Conservation (phyloP, 345 rosid genomes). For the Dimocarpus longan region DNA sequence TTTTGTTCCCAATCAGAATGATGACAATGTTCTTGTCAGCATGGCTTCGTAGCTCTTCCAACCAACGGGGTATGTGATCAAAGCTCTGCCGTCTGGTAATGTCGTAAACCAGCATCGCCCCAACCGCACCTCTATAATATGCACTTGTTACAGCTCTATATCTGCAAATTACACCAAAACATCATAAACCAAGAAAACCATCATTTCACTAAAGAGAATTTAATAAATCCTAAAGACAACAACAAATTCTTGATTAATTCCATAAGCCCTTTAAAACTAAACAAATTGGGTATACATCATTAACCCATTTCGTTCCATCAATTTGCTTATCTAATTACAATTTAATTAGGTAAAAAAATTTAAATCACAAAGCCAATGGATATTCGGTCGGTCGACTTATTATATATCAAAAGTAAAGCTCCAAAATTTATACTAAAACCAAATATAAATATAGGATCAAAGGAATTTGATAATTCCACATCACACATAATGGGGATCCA, state of each 20-base stretch:
- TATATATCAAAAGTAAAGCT: too few relatives aligned
- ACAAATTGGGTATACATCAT: conserved; percentile 9
- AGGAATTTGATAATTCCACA: too few relatives aligned
- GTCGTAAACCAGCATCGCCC: conserved; percentile 84
- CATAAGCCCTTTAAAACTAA: not conserved
- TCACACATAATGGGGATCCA: too few relatives aligned
- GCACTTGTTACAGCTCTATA: conserved; percentile 90
- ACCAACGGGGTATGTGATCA: conserved; percentile 86
- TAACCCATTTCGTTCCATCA: not conserved
- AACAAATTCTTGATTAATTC: not conserved
- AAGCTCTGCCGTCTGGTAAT: conserved; percentile 71
- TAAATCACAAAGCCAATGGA: too few relatives aligned
- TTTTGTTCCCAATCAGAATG: conserved; percentile 72
- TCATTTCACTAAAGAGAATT: not conserved
- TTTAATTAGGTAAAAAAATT: too few relatives aligned
- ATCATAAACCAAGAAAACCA: not conserved
- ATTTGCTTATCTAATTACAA: not conserved
- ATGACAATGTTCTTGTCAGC: conserved; percentile 87
- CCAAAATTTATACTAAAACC: too few relatives aligned
- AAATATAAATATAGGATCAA: too few relatives aligned
- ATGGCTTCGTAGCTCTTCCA: conserved; percentile 75
- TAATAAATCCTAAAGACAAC: not conserved
- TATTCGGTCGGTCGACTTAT: too few relatives aligned
- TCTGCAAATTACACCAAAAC: conserved; percentile 36
- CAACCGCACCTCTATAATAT: conserved; percentile 88